Conservation (phyloP, 495 filamentous ascomycete species). For the Penicillium crystallinum region DNA sequence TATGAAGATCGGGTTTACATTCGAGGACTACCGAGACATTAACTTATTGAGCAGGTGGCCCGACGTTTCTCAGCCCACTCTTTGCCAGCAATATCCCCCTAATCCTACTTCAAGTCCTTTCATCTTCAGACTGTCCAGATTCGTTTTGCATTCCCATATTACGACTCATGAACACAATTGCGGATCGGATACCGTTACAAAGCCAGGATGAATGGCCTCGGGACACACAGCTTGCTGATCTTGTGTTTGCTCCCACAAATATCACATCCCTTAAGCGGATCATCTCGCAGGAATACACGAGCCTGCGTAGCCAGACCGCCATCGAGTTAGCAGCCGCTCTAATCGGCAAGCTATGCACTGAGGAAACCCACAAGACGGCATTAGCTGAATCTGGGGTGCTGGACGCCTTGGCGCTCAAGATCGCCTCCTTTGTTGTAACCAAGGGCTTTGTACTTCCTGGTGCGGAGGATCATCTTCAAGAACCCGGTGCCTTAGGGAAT, state of each 20-base stretch:
- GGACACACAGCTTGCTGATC: conserved; percentile 52
- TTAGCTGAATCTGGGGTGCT: conserved; percentile 69
- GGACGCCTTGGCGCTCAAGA: conserved; percentile 69
- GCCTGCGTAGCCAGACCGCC: conserved; percentile 54
- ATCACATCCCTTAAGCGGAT: conserved; percentile 58
- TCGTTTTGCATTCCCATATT: conserved; percentile 67
- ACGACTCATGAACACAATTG: conserved; percentile 65
- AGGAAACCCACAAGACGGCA: conserved; percentile 61
- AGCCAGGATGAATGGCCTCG: conserved; percentile 38
- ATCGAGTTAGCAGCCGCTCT: conserved; percentile 63
- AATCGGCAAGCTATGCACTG: conserved; percentile 62
- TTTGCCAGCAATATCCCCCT: conserved; percentile 60
- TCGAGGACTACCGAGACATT: conserved; percentile 1
- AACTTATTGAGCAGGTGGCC: conserved; percentile 58
- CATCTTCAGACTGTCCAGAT: conserved; percentile 57
- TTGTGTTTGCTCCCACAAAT: conserved; percentile 57
- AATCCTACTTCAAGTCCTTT: conserved; percentile 61
- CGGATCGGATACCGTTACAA: conserved; percentile 56
- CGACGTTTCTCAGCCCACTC: conserved; percentile 70
- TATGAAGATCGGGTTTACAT: conserved; percentile 6
- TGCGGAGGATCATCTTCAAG: conserved; percentile 34
- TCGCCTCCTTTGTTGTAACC: conserved; percentile 67
- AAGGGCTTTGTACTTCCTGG: conserved; percentile 61
- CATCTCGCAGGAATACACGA: conserved; percentile 51
- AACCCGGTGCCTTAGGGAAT: conserved; percentile 28